These are phyloP conservation scores for Vanderwaltozyma yarrowii DNA, from an alignment of 805 yeast species.

Conservation along the genomic window DNA sequence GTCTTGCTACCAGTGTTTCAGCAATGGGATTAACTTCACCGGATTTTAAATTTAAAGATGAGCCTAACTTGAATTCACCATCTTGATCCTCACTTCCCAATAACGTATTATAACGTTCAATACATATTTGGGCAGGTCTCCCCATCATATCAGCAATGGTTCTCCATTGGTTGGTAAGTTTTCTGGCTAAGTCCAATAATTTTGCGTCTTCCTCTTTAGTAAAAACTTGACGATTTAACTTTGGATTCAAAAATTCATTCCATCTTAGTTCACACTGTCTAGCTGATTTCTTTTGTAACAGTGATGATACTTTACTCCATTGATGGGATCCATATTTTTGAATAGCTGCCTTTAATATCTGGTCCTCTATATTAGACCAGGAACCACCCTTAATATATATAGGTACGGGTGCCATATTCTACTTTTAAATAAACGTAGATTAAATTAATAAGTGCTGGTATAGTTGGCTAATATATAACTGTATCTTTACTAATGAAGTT, in stretches of 20 bases:
- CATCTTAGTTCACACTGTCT: slow-evolving; percentile 89
- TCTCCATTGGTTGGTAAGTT: slow-evolving; percentile 91
- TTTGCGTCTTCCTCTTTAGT: slow-evolving; percentile 64
- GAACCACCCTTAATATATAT: slow-evolving; percentile 77
- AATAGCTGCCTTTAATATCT: slow-evolving; percentile 81
- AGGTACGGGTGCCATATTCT: slow-evolving; percentile 37
- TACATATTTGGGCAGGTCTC: slow-evolving; percentile 77
- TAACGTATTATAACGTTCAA: slow-evolving; percentile 71
- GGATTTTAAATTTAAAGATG: slow-evolving; percentile 25
- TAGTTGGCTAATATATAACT: too few relatives aligned
- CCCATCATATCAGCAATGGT: slow-evolving; percentile 75
- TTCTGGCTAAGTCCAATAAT: slow-evolving; percentile 52
- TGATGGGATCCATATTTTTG: slow-evolving; percentile 89
- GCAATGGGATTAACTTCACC: slow-evolving; percentile 63
- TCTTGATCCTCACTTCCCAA: slow-evolving; percentile 28
- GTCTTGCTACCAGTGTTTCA: slow-evolving; percentile 71
- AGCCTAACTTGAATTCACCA: slow-evolving; percentile 30
- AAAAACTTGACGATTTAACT: slow-evolving; percentile 58
- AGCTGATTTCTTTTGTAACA: slow-evolving; percentile 76
- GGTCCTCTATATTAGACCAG: slow-evolving; percentile 83
- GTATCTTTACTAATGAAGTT: too few relatives aligned
- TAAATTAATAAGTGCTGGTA: too few relatives aligned
- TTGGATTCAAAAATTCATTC: slow-evolving; percentile 80
- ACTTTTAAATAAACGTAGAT: background rate
- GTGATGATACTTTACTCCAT: slow-evolving; percentile 88